Evolutionary conservation across 495 filamentous ascomycete genomes (phyloP).

Genomic region (Podospora tetraspora): DNA sequence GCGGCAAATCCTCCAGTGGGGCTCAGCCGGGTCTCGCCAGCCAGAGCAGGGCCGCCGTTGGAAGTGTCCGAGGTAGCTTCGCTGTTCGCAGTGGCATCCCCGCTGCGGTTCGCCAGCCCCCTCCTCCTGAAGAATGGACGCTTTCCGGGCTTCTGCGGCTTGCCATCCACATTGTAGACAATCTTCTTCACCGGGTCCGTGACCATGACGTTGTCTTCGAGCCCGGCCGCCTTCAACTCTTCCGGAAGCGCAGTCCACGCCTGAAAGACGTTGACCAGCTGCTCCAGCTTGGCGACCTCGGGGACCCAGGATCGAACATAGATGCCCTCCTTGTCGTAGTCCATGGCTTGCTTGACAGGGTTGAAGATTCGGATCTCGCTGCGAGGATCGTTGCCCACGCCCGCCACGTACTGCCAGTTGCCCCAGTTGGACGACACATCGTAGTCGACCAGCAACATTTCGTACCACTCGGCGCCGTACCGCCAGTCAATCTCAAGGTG

Average conservation of each 20-base stretch:
- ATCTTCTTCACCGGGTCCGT: conserved; percentile 55
- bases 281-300: conserved; percentile 50
- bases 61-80: not conserved
- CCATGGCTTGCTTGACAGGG: conserved; percentile 63
- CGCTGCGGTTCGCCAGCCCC: conserved; percentile 6
- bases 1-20: not conserved
- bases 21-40: not conserved
- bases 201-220: conserved; percentile 47
- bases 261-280: conserved; percentile 56
- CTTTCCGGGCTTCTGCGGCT: conserved; percentile 28
- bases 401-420: conserved; percentile 71
- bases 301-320: conserved; percentile 64
- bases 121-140: conserved; percentile 29
- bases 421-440: conserved; percentile 69
- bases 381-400: conserved; percentile 69
- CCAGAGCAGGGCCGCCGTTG: not conserved
- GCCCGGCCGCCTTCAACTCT: conserved; percentile 45
- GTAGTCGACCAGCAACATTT: conserved; percentile 63
- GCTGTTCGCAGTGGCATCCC: not conserved
- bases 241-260: conserved; percentile 53
- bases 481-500: conserved; percentile 71
- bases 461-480: conserved; percentile 73
- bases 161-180: conserved; percentile 46
- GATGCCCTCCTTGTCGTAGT: conserved; percentile 61
- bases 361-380: conserved; percentile 63